Evolutionary conservation across 805 yeast species (phyloP).

Genomic region (Yamadazyma kitorensis): DNA sequence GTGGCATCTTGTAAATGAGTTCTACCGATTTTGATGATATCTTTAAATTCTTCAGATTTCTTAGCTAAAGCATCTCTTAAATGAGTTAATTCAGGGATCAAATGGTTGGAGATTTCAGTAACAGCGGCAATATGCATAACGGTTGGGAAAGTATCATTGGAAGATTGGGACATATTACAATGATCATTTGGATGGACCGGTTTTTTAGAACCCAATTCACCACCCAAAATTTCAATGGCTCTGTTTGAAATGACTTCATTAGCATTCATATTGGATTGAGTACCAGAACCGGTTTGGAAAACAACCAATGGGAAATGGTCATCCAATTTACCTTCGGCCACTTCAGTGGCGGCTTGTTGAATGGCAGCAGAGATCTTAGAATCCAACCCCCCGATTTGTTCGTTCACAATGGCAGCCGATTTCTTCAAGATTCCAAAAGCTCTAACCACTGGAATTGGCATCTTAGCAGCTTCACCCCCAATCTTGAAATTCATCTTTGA

Average conservation of each 20-base stretch:
- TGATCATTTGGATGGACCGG: conserved; percentile 99
- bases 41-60: conserved; percentile 79
- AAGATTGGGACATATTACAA: conserved; percentile 97
- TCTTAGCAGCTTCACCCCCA: conserved; percentile 85
- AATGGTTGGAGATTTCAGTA: conserved; percentile 69
- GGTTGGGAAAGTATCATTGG: conserved; percentile 98
- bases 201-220: conserved; percentile 82
- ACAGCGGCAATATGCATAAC: conserved; percentile 99
- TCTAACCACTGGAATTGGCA: conserved; percentile 87
- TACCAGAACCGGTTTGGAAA: conserved; percentile 98
- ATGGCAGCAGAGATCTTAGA: conserved; percentile 82
- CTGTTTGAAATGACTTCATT: conserved; percentile 98
- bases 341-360: conserved; percentile 93
- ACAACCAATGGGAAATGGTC: conserved; percentile 98
- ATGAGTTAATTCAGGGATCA: conserved; percentile 76
- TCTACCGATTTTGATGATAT: conserved; percentile 97
- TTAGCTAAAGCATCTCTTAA: conserved; percentile 75
- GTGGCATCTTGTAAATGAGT: conserved; percentile 99
- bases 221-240: conserved; percentile 95
- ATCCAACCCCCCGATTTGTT: conserved; percentile 74
- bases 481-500: conserved; percentile 92
- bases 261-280: conserved; percentile 98
- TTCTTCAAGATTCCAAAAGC: conserved; percentile 94
- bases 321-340: conserved; percentile 82
- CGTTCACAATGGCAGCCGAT: conserved; percentile 91